Evolutionary conservation across 1,284 basidiomycete species (phyloP).

Genomic region (Cutaneotrichosporon sp.): DNA sequence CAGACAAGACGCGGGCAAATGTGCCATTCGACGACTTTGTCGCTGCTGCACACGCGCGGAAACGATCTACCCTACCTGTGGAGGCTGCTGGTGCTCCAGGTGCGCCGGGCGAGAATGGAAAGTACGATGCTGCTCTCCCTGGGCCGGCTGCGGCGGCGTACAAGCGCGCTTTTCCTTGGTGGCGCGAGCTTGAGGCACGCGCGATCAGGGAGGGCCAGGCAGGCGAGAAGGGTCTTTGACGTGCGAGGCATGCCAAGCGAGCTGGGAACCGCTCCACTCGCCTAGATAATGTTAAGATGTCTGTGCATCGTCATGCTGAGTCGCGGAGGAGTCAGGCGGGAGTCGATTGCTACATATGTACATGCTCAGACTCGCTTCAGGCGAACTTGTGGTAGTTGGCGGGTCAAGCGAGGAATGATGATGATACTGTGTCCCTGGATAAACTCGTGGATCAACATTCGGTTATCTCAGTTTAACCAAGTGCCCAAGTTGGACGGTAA

Average conservation of each 20-base stretch:
- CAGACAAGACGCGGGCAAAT: slow-evolving; percentile 4
- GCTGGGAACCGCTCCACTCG: not conserved
- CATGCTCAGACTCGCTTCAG: not conserved
- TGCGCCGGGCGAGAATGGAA: slow-evolving; percentile 33
- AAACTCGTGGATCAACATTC: not conserved
- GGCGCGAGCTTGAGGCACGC: slow-evolving; percentile 34
- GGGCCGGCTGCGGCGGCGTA: slow-evolving; percentile 28
- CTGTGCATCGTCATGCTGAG: not conserved
- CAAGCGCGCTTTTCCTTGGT: slow-evolving; percentile 31
- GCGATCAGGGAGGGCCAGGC: slow-evolving; percentile 20
- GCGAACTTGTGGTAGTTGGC: not conserved
- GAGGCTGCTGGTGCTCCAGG: slow-evolving; percentile 29
- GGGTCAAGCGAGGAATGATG: not conserved
- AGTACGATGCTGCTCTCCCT: slow-evolving; percentile 35
- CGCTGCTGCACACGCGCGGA: slow-evolving; percentile 21
- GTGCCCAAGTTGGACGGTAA: not conserved
- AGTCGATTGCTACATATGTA: not conserved
- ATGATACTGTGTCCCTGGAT: not conserved
- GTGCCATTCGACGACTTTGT: slow-evolving; percentile 24
- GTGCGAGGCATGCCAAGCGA: not conserved
- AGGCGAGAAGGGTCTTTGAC: not conserved
- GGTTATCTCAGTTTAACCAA: not conserved
- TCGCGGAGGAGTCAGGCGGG: too few relatives aligned
- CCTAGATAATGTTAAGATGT: not conserved
- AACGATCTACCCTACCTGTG: slow-evolving; percentile 34